These are phyloP conservation scores for Debaryomycetaceae sp. DNA, from an alignment of 1,139 yeast genomes.

Conservation along the genomic window DNA sequence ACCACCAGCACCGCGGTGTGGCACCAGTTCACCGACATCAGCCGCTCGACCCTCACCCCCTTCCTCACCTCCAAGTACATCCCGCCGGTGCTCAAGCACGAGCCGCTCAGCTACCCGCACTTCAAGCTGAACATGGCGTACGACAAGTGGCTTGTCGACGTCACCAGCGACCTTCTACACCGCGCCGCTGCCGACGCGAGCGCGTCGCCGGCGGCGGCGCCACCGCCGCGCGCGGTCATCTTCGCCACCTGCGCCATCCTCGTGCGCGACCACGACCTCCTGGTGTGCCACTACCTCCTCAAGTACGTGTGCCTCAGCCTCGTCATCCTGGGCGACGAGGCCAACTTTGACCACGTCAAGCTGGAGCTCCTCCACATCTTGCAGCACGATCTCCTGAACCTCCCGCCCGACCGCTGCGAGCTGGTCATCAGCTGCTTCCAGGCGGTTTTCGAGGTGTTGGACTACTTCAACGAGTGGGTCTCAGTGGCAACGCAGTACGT, in stretches of 20 bases:
- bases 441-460: constrained; percentile 72
- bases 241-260: constrained; percentile 64
- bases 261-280: constrained; percentile 67
- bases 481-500: constrained; percentile 33
- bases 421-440: constrained; percentile 63
- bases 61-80: constrained; percentile 71
- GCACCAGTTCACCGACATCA: constrained; percentile 60
- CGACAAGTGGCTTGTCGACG: constrained; percentile 63
- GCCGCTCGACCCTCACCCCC: constrained; percentile 75
- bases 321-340: constrained; percentile 47
- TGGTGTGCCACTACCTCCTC: constrained; percentile 66
- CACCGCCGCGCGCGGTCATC: constrained; percentile 36
- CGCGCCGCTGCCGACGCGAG: constrained; percentile 19
- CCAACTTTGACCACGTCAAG: constrained; percentile 42
- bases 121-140: constrained; percentile 31
- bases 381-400: constrained; percentile 30
- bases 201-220: no score
- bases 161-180: constrained; percentile 63
- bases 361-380: constrained; percentile 60
- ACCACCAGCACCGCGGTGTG: constrained; percentile 35
- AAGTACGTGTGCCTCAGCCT: constrained; percentile 77
- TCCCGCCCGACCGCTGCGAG: constrained; percentile 51
- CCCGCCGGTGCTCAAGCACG: constrained; percentile 42
- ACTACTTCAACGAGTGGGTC: constrained; percentile 79
- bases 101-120: constrained; percentile 30